Evolutionary conservation across 106 monocot species (phyloP), one percentile per base, ranked within the genome.

Genomic region (Ottelia alismoides): DNA sequence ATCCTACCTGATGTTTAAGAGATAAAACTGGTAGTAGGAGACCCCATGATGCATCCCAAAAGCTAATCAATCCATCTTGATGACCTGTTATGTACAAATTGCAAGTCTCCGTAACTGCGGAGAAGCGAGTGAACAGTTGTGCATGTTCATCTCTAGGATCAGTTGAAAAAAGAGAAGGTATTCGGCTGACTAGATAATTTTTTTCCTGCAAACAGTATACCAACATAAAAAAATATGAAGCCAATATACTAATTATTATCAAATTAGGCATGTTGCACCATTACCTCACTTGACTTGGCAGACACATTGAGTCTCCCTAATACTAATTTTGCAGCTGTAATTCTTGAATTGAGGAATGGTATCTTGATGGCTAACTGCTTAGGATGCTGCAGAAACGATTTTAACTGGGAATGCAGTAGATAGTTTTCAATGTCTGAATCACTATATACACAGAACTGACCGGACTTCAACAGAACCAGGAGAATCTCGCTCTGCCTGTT

Each of bases 31-130:
- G 70, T 22, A 77, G 27, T 7, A 87, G 59, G 57, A 83, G 55
- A 18, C 79, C 83, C 29, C 76, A 87, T 31, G 87, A 92, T 53
- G 79, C 78, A 74, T 92, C 87, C 92, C 92, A 92, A 58, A 92
- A 77, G 22, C 75, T 87, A 66, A 87, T 70, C 27, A 51, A 47
- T 58, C 92, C 92, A 75, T 92, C 83, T 57, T 63, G 24, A 61
- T 92, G 92, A 27, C 92, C 92, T 45, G 92, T 87, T 49, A 92
- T 72, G 45, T 72, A 83, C 47, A 92, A 62, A 30, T 59, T 76
- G 43, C 45, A 79, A 27, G 56, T 72, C 53, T 80, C 87, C 31
- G 63, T 51, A 47, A 79, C 53, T 50, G 66, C 72, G 57, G 45
- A 49, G 40, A 73, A 65, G 10, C 56, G 51, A 20, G 61, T 49